Percentiles rank a stretch among this genome's conserved stretches.
Conservation (phyloP, 2,329 filamentous ascomycete genomes). For the Coniochaeta sp. region DNA sequence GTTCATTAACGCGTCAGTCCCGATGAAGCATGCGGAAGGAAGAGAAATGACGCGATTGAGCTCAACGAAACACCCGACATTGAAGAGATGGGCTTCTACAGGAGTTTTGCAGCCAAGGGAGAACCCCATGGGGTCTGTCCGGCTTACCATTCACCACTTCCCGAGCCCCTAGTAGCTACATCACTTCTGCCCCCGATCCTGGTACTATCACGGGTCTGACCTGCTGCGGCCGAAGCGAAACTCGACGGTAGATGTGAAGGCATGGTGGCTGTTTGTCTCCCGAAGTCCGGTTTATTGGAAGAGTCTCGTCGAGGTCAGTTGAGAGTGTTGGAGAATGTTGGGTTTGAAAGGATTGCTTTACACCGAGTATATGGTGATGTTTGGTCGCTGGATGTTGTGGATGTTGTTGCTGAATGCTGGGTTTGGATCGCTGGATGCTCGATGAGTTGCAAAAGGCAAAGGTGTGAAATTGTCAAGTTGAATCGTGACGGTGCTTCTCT, state of each 20-base stretch:
- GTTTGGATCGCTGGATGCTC: not conserved
- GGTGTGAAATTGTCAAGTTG: not conserved
- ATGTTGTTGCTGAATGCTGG: not conserved
- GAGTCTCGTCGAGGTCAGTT: constrained; percentile 6
- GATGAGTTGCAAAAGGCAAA: not conserved
- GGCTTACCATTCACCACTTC: constrained; percentile 68
- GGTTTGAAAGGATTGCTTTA: not conserved
- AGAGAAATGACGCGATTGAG: not conserved
- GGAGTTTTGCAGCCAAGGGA: not conserved
- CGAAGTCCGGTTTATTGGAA: constrained; percentile 5
- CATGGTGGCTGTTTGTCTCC: constrained; percentile 30
- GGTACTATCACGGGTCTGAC: constrained; percentile 55
- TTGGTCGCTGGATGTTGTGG: not conserved
- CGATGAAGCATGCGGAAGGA: not conserved
- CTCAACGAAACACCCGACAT: too few relatives aligned
- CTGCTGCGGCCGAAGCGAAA: constrained; percentile 77
- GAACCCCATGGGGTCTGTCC: not conserved
- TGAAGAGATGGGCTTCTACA: too few relatives aligned
- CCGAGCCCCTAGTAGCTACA: constrained; percentile 36
- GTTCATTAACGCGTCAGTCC: constrained; percentile 8
- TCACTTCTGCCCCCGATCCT: constrained; percentile 51
- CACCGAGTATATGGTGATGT: not conserved
- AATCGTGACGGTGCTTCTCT: not conserved
- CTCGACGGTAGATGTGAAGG: constrained; percentile 72
- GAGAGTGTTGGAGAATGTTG: too few relatives aligned